These are phyloP conservation scores for Colletotrichum siamense DNA, from an alignment of 2,329 filamentous ascomycete species.

Conservation along the genomic window DNA sequence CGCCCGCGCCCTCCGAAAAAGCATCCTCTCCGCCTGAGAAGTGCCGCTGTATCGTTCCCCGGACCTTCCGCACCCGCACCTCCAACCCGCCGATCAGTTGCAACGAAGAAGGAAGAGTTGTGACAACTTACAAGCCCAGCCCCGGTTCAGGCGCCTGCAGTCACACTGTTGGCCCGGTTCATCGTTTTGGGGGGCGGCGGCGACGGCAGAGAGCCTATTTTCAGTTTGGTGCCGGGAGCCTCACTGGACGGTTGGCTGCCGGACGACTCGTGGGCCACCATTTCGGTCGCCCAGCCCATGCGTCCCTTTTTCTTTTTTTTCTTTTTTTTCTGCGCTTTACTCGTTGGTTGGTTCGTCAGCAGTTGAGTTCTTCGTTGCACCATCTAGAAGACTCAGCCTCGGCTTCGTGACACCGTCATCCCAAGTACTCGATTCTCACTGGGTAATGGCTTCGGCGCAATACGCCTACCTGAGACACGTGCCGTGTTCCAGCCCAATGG, in stretches of 20 bases:
- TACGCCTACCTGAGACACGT: slow-evolving; percentile 8
- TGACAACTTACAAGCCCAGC: background rate
- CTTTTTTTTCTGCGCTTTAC: background rate
- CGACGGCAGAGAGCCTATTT: background rate
- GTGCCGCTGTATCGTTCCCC: background rate
- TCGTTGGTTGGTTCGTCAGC: background rate
- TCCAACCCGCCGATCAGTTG: background rate
- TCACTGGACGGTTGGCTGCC: background rate
- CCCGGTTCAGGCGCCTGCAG: background rate
- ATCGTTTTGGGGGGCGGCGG: background rate
- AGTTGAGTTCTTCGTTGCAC: background rate
- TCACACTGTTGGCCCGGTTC: background rate
- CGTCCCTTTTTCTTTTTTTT: background rate
- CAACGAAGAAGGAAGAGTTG: background rate
- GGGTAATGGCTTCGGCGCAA: slow-evolving; percentile 1
- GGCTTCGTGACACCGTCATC: background rate
- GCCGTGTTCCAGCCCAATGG: background rate
- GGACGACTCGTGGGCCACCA: background rate
- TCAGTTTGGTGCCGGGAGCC: background rate
- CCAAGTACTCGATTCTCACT: background rate
- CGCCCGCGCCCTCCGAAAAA: slow-evolving; percentile 12
- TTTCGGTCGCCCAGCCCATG: background rate
- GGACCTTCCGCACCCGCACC: background rate
- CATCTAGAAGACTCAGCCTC: background rate
- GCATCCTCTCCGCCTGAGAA: background rate